Base-by-base conservation (phyloP, 2,329 filamentous ascomycete genomes). In the Lasiodiplodia citricola region DNA sequence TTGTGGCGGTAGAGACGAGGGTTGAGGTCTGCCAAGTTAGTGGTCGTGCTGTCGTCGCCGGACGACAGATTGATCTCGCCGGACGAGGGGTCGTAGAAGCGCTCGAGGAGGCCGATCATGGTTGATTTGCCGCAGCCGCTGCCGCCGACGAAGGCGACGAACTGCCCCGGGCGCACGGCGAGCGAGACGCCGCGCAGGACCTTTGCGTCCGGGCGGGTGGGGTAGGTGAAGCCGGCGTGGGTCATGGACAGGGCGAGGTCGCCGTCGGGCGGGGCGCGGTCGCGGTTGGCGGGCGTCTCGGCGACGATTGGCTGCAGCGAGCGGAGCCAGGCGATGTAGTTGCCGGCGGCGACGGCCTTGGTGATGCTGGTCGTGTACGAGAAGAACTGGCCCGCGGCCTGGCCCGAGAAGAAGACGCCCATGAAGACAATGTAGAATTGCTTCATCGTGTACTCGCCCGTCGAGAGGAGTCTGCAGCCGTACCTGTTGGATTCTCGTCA, bases 61-160 rank as follows among this genome's bases (percentile, higher is more conserved):
- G 31, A 35, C 35, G 54, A 51, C 1, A 66, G 35, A 21, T 18
- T 51, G n/a, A 99, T 86, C 14, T 89, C 90, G 14, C 96, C 96
- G 0, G 88, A 86, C 0, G 96, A 86, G 0, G 94, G 92, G 74
- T 98, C 94, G 77, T 98, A 98, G 83, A 98, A 98, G 38, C 96
- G 91, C 79, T 98, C 95, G 41, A 98, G 84, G 3, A 98, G 86
- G 4, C 93, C 92, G 77, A 98, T 97, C 0, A 94, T 96, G 0
- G 96, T 98, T 60, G 90, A 93, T 83, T 99, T 98, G 69, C 96
- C 96, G 76, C 94, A 97, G 2, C 96, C 95, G 57, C 92, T 96
- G 0, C 94, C 91, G 23, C 96, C 96, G 7, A 98, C 96, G 2
- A 98, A 87, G 0, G 95, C 96, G 8, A 96, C 87, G 74, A 95